Conservation (phyloP, 345 rosid species). For the Chamaenerion angustifolium region DNA sequence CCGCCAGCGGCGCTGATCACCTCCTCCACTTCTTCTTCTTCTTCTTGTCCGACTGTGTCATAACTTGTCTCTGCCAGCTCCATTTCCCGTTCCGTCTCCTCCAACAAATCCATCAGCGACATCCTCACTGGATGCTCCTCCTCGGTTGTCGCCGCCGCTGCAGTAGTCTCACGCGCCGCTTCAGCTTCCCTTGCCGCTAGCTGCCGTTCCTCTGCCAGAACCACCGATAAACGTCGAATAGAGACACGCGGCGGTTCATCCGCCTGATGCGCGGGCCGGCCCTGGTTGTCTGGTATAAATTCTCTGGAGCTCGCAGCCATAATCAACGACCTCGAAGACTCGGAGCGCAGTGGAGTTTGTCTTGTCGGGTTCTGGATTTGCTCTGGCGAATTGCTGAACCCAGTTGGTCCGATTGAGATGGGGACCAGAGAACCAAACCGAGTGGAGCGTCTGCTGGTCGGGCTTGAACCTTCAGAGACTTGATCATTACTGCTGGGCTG, state of each 20-base stretch:
- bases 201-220: slow-evolving; percentile 45
- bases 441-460: slow-evolving; percentile 17
- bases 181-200: slow-evolving; percentile 66
- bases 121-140: slow-evolving; percentile 35
- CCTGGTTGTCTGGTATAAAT: background rate
- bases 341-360: background rate
- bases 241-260: slow-evolving; percentile 20
- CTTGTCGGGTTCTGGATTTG: slow-evolving; percentile 34
- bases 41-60: slow-evolving; percentile 22
- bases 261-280: slow-evolving; percentile 11
- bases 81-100: slow-evolving; percentile 67
- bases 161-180: slow-evolving; percentile 10
- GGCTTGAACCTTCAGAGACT: background rate
- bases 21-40: slow-evolving; percentile 16
- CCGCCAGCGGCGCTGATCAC: slow-evolving; percentile 21
- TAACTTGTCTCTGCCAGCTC: slow-evolving; percentile 48
- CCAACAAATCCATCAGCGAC: slow-evolving; percentile 82
- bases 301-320: slow-evolving; percentile 1
- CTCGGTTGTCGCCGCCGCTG: slow-evolving; percentile 3
- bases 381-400: slow-evolving; percentile 16
- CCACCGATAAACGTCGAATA: slow-evolving; percentile 22
- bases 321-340: background rate
- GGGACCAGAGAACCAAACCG: slow-evolving; percentile 19
- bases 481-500: slow-evolving; percentile 14
- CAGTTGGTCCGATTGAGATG: slow-evolving; percentile 7